Conservation (phyloP, 148 eudicot genomes). For the Rheum nobile region DNA sequence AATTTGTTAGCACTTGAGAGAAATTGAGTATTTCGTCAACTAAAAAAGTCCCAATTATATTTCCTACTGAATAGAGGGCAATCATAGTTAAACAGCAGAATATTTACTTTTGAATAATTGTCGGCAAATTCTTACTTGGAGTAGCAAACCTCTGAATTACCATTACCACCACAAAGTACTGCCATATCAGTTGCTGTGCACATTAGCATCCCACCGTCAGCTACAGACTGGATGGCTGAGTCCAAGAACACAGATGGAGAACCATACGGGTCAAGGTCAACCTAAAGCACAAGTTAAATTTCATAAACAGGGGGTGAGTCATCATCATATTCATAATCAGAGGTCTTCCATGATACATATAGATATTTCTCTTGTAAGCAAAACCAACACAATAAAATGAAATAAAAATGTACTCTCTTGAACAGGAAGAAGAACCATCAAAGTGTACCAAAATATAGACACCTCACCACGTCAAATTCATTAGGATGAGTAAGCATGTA, state of each 20-base stretch:
- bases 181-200: slow-evolving; percentile 99
- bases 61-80: background rate
- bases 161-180: slow-evolving; percentile 67
- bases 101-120: background rate
- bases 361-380: background rate
- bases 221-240: slow-evolving; percentile 92
- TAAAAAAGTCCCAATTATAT: background rate
- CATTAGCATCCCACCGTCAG: slow-evolving; percentile 90
- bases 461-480: slow-evolving; percentile 88
- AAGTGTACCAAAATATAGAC: background rate
- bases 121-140: slow-evolving; percentile 60
- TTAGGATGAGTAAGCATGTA: slow-evolving; percentile 98
- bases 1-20: background rate
- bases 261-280: slow-evolving; percentile 99
- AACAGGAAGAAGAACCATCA: background rate
- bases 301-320: background rate
- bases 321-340: background rate
- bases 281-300: slow-evolving; percentile 30
- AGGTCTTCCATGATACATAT: background rate
- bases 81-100: background rate
- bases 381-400: background rate
- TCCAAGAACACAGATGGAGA: slow-evolving; percentile 92
- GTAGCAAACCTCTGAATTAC: slow-evolving; percentile 95
- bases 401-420: background rate
- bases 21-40: background rate